Evolutionary conservation across 139 green algal genomes (phyloP), one percentile per base, ranked within the genome.

Genomic region (Chlorella sp.): DNA sequence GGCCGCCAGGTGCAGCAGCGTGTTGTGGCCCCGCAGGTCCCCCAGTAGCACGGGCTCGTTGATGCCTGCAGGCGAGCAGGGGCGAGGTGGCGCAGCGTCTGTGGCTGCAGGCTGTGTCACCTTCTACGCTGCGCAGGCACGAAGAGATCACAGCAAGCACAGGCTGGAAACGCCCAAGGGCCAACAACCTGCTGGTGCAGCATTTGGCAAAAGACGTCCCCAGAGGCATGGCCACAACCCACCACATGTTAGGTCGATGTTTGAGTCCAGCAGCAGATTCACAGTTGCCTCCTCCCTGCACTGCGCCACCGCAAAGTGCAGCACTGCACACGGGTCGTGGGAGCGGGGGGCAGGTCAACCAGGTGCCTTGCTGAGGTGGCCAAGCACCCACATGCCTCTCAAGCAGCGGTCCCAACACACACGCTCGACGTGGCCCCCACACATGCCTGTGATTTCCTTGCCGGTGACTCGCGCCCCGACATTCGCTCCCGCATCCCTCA

Each of bases 1-100:
- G 17, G 51, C 57, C 0, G 85, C 78, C 17, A 82, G 32, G 74
- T 89, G 85, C 44, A 89, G 78, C 85, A 86, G 55, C 28, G 68
- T 83, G 67, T 63, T 30, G 21, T 56, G 72, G 55, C 18, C 34
- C n/a, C 13, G 5, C 23, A 11, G 7, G 17, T 86, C 81, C 17
- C 76, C 76, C 25, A 82, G 60, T 36, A 23, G 20, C 30, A 81
- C 34, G 56, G 62, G 56, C 56, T 75, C 28, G 69, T 75, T 75
- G 20, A 75, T 60, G 51, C 51, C 51, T 60, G 51, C 51, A 60
- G 13, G 51, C 2, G 51, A 21, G 51, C 51, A 60, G 11, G n/a
- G n/a, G n/a, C n/a, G n/a, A n/a, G 51, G 15, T 60, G 44, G 44
- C 44, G 7, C 7, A 51, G 44, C 9, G 44, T 51, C 9, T 51